Percentiles rank a stretch among this genome's conserved stretches.
These are phyloP conservation scores for Plenodomus tracheiphilus DNA, from an alignment of 2,329 filamentous ascomycete species.

Conservation along the genomic window DNA sequence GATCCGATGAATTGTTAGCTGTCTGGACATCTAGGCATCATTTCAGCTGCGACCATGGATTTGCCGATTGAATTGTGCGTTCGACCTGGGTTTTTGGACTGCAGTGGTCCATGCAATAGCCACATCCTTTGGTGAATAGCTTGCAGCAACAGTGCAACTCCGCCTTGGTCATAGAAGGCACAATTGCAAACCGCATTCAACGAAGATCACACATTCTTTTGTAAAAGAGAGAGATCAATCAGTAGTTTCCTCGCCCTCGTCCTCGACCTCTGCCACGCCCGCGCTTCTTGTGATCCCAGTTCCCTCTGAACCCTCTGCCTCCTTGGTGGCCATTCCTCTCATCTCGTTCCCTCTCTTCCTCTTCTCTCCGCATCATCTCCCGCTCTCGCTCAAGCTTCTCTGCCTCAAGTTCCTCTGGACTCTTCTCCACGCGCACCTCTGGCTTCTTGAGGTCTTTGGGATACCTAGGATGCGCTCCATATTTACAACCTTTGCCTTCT, in stretches of 20 bases:
- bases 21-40: no score
- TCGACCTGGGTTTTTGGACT: no score
- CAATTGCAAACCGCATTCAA: no score
- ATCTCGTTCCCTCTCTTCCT: constrained; percentile 45
- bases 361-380: constrained; percentile 48
- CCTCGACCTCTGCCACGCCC: constrained; percentile 31
- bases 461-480: constrained; percentile 83
- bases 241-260: constrained; percentile 26
- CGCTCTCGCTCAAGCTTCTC: constrained; percentile 57
- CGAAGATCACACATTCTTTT: no score
- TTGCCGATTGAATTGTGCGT: no score
- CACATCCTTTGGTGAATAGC: no score
- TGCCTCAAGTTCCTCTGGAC: constrained; percentile 67
- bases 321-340: constrained; percentile 38
- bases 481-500: constrained; percentile 74
- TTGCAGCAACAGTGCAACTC: no score
- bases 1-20: no score
- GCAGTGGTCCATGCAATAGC: no score
- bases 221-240: no score
- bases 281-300: constrained; percentile 41
- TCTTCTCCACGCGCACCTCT: constrained; percentile 68
- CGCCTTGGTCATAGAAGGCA: no score
- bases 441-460: constrained; percentile 67
- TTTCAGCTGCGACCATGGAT: no score
- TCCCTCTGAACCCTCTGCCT: constrained; percentile 35